Evolutionary conservation across 2,329 filamentous ascomycete species (phyloP), one percentile per base, ranked within the genome.

Genomic region (Botrytis elliptica): DNA sequence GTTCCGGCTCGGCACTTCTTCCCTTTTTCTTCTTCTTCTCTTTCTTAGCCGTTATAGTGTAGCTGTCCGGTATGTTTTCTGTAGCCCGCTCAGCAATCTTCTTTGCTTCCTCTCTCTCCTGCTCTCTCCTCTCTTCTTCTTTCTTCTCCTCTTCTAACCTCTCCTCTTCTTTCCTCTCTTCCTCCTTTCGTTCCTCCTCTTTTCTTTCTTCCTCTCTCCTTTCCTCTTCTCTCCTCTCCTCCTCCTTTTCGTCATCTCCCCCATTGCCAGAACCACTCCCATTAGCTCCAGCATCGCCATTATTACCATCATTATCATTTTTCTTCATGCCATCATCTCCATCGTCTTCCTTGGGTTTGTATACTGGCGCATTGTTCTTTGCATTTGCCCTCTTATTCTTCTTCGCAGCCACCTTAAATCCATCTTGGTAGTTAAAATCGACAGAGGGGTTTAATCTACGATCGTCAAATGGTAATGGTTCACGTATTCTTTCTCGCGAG

Each of bases 351-450:
- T 77, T 79, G 20, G 63, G 66, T 63, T 74, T 77, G 38, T 70
- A 74, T 25, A 67, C 75, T 46, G 74, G 75, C 74, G 79, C 79
- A 38, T 40, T 65, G 81, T 86, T 89, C 80, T 87, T 88, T 76
- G 87, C 86, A 18, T 18, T 57, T 20, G 1, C 74, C 52, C 75
- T 75, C 55, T 79, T 80, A 6, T n/a, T 55, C 81, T 86, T 89
- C 81, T 87, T 88, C 76, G 87, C 86, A 55, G 85, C 85, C 79
- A 91, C 86, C 70, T 85, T 84, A 82, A 85, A 88, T 67, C 85
- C 87, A 60, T 88, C 84, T 70, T 86, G 82, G 40, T 85, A 88
- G 36, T 84, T 83, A 74, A 92, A 88, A 79, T 93, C 90, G 69
- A 93, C 83, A 44, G 84, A 82, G 33, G 83, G 79, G 57, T 82